phyloP scores from a whole-genome alignment of 2,329 filamentous ascomycete species.

The Microdochium trichocladiopsis region DNA sequence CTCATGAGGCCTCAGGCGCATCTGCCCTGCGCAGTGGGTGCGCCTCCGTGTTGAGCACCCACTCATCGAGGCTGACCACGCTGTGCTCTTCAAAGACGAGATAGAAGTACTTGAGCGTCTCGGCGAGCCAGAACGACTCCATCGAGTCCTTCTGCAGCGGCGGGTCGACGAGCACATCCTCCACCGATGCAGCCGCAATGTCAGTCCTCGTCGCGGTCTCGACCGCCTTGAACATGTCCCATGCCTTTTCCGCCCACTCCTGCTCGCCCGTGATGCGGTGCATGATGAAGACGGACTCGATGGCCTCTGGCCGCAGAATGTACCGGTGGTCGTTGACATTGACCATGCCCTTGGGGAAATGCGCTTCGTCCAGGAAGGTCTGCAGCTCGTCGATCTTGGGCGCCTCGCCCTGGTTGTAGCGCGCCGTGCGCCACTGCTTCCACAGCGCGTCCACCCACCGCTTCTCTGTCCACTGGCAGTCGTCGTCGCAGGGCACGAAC shows the following conservation, averaged over 20 bases:
- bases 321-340: slow-evolving; percentile 50
- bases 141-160: slow-evolving; percentile 16
- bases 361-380: slow-evolving; percentile 29
- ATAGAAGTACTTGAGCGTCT: slow-evolving; percentile 63
- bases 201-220: slow-evolving; percentile 52
- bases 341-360: slow-evolving; percentile 47
- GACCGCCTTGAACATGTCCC: slow-evolving; percentile 66
- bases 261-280: slow-evolving; percentile 65
- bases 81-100: slow-evolving; percentile 54
- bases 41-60: slow-evolving; percentile 53
- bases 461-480: slow-evolving; percentile 20
- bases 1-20: slow-evolving; percentile 4
- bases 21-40: slow-evolving; percentile 37
- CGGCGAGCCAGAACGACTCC: slow-evolving; percentile 60
- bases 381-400: slow-evolving; percentile 20
- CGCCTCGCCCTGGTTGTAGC: slow-evolving; percentile 6
- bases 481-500: slow-evolving; percentile 29
- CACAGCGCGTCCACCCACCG: slow-evolving; percentile 15
- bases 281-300: slow-evolving; percentile 75
- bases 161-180: slow-evolving; percentile 49
- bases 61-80: slow-evolving; percentile 52
- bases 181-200: slow-evolving; percentile 57
- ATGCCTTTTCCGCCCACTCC: slow-evolving; percentile 60
- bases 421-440: slow-evolving; percentile 16
- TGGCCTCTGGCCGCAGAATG: slow-evolving; percentile 68